phyloP scores from a whole-genome alignment of 2,329 filamentous ascomycete genomes.

The Colletotrichum filicis region DNA sequence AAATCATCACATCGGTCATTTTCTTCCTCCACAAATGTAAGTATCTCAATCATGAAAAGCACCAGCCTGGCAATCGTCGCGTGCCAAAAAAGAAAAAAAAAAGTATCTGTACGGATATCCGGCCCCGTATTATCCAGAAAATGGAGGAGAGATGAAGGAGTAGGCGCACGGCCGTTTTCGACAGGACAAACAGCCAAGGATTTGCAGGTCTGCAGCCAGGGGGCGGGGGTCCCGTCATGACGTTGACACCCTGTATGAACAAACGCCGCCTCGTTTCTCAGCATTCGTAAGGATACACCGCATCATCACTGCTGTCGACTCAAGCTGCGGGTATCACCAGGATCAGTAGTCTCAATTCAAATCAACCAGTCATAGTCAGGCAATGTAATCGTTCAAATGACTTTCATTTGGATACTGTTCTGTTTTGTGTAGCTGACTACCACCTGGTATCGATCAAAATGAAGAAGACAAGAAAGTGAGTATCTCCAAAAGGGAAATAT shows the following conservation, averaged over 20 bases:
- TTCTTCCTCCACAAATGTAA: no score
- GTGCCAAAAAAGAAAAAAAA: no score
- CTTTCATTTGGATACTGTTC: constrained; percentile 2
- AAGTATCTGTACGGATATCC: no score
- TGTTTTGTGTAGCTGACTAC: constrained; percentile 12
- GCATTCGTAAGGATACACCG: background rate
- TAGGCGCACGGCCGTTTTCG: background rate
- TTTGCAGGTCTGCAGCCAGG: background rate
- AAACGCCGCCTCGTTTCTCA: background rate
- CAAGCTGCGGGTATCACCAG: background rate
- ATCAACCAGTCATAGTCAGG: no score
- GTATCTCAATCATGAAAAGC: no score
- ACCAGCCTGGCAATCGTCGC: no score
- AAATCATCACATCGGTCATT: no score
- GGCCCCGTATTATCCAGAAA: no score
- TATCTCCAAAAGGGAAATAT: constrained; percentile 2
- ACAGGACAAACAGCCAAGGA: background rate
- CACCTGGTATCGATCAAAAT: constrained; percentile 29
- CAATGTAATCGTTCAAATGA: background rate
- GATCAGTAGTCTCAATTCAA: background rate
- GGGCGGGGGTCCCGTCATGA: background rate
- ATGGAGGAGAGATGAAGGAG: background rate
- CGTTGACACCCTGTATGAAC: background rate
- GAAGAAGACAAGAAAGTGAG: background rate
- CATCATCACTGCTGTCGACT: background rate